Conservation (phyloP, 345 rosid genomes). For the Arabidopsis arenosa region DNA sequence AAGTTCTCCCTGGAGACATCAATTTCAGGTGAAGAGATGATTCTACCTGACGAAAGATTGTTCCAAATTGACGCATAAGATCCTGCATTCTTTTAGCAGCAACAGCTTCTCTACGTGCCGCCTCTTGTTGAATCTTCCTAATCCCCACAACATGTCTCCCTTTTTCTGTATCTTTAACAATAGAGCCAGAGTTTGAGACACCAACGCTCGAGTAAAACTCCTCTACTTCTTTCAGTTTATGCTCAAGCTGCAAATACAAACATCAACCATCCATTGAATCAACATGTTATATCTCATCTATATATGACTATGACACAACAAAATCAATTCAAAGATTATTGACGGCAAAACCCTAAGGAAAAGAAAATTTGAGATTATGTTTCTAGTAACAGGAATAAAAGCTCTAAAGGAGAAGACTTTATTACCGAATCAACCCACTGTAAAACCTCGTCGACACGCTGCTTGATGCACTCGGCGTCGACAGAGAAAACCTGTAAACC, state of each 20-base stretch:
- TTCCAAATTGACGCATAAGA: slow-evolving; percentile 81
- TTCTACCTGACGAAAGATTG: slow-evolving; percentile 65
- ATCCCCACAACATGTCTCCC: slow-evolving; percentile 60
- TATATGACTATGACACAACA: background rate
- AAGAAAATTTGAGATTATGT: background rate
- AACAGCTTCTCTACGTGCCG: slow-evolving; percentile 69
- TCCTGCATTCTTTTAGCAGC: slow-evolving; percentile 95
- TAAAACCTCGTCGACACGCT: slow-evolving; percentile 60
- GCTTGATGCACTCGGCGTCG: slow-evolving; percentile 50
- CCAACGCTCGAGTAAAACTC: slow-evolving; percentile 56
- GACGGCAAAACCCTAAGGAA: background rate
- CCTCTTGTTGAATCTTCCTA: slow-evolving; percentile 79
- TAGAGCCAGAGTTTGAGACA: slow-evolving; percentile 55
- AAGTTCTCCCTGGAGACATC: background rate
- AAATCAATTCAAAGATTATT: background rate
- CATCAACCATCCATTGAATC: slow-evolving; percentile 11
- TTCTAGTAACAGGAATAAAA: background rate
- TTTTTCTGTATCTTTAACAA: slow-evolving; percentile 58
- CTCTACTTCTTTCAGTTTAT: slow-evolving; percentile 69
- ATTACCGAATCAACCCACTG: slow-evolving; percentile 69
- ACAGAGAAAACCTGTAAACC: slow-evolving; percentile 36
- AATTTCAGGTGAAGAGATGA: background rate
- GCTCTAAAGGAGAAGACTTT: background rate
- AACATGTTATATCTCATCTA: background rate
- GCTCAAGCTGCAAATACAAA: slow-evolving; percentile 62